These are phyloP conservation scores for Saussurea involucrata DNA, from an alignment of 129 eudicot genomes.

Conservation along the genomic window DNA sequence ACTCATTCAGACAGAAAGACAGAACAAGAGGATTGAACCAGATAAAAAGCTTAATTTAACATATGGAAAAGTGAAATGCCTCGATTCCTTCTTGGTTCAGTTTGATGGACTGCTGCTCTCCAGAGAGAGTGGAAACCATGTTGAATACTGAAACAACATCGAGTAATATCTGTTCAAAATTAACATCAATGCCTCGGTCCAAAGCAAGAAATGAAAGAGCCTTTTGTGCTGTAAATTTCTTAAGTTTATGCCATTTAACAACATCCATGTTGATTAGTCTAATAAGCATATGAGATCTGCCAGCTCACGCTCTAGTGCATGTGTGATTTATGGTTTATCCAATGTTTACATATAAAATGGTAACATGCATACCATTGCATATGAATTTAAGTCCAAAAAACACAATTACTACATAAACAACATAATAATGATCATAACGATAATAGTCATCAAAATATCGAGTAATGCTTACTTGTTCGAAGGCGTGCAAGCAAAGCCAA, in stretches of 20 bases:
- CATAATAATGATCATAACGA: not conserved
- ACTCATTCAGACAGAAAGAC: not conserved
- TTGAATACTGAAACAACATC: conserved; percentile 65
- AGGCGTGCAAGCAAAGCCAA: conserved; percentile 82
- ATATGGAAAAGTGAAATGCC: conserved; percentile 33
- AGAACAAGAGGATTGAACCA: not conserved
- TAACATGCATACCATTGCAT: not conserved
- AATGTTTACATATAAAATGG: not conserved
- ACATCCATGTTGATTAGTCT: not conserved
- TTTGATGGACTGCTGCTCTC: conserved; percentile 54
- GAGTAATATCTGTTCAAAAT: conserved; percentile 57
- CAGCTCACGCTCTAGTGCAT: not conserved
- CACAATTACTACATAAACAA: not conserved
- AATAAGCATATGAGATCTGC: not conserved
- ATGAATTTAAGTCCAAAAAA: not conserved
- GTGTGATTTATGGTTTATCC: not conserved
- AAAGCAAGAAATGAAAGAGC: not conserved
- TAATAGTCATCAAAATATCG: not conserved
- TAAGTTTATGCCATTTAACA: not conserved
- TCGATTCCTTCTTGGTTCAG: conserved; percentile 71
- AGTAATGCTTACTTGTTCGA: conserved; percentile 70
- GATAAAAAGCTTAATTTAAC: not conserved
- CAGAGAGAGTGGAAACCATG: conserved; percentile 59
- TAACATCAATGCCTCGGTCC: not conserved
- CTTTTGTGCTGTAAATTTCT: not conserved